phyloP scores from a whole-genome alignment of 495 filamentous ascomycete genomes.

The Sporormia fimetaria region DNA sequence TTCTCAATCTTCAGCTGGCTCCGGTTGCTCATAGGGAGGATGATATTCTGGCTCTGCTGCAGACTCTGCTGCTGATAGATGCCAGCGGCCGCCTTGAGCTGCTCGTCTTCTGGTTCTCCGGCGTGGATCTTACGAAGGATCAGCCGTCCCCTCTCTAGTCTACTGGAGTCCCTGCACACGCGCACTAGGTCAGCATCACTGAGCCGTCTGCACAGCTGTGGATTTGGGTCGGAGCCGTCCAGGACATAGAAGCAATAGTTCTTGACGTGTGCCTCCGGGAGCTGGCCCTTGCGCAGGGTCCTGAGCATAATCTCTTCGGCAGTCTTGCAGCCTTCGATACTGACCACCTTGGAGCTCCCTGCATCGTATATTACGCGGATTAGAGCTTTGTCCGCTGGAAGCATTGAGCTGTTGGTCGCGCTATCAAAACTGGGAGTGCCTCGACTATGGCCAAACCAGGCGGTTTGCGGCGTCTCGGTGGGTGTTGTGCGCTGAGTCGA shows the following conservation, averaged over 20 bases:
- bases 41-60: conserved; percentile 54
- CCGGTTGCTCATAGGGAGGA: conserved; percentile 52
- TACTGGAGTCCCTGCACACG: conserved; percentile 60
- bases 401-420: conserved; percentile 45
- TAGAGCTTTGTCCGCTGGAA: conserved; percentile 67
- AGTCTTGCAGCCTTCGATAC: conserved; percentile 77
- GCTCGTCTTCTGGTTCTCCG: conserved; percentile 69
- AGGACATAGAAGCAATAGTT: conserved; percentile 44
- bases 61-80: conserved; percentile 72
- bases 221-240: conserved; percentile 70
- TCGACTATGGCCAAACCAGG: conserved; percentile 38
- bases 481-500: conserved; percentile 14
- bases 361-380: conserved; percentile 80
- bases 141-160: conserved; percentile 75
- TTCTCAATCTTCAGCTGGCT: conserved; percentile 69
- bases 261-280: conserved; percentile 36
- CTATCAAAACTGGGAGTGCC: conserved; percentile 68
- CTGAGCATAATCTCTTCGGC: conserved; percentile 80
- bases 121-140: conserved; percentile 82
- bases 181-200: conserved; percentile 76
- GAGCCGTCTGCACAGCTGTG: conserved; percentile 63
- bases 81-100: conserved; percentile 68
- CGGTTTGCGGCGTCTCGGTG: conserved; percentile 34
- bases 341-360: conserved; percentile 78
- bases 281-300: conserved; percentile 68